A percentile compares a stretch with the other conserved stretches of the same genome.
phyloP scores from a whole-genome alignment of 139 green algal species.

The Picochlorum sp. region DNA sequence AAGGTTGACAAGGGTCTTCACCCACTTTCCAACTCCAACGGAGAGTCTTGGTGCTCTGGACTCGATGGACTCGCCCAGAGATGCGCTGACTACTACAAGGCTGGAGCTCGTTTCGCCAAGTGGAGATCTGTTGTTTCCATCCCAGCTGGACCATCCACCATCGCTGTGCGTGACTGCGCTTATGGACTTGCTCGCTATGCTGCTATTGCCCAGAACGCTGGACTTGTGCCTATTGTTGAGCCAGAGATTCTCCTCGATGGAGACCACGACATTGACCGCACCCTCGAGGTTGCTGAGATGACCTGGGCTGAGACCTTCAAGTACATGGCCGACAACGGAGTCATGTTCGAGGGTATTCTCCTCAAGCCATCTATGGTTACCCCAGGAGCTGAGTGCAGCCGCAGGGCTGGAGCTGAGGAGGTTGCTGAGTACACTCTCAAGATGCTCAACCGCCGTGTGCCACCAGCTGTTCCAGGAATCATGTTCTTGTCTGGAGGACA shows the following conservation, averaged over 20 bases:
- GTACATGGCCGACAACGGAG: conserved; percentile 91
- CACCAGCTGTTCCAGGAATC: conserved; percentile 96
- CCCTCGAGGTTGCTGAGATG: conserved; percentile 72
- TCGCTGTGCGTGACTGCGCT: conserved; percentile 81
- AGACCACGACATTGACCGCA: conserved; percentile 83
- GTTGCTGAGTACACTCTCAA: conserved; percentile 92
- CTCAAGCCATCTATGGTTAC: conserved; percentile 99
- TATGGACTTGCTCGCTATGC: conserved; percentile 97
- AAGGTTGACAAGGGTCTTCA: conserved; percentile 97
- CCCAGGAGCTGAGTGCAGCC: conserved; percentile 85
- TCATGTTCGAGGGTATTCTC: conserved; percentile 99
- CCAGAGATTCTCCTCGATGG: conserved; percentile 96
- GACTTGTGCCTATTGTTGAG: conserved; percentile 97
- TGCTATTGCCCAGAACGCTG: conserved; percentile 85
- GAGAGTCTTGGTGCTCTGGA: conserved; percentile 91
- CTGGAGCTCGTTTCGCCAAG: conserved; percentile 94
- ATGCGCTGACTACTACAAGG: conserved; percentile 96
- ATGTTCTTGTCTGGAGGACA: conserved; percentile 99
- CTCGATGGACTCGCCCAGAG: conserved; percentile 89
- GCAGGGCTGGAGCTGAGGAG: conserved; percentile 59
- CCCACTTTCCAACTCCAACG: conserved; percentile 85
- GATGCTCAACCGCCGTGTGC: conserved; percentile 91
- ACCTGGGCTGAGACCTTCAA: conserved; percentile 98
- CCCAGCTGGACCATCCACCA: conserved; percentile 53
- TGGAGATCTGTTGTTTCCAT: conserved; percentile 92